phyloP scores from a whole-genome alignment of 2,329 filamentous ascomycete genomes.

The Chrysoporthe deuterocubensis region DNA sequence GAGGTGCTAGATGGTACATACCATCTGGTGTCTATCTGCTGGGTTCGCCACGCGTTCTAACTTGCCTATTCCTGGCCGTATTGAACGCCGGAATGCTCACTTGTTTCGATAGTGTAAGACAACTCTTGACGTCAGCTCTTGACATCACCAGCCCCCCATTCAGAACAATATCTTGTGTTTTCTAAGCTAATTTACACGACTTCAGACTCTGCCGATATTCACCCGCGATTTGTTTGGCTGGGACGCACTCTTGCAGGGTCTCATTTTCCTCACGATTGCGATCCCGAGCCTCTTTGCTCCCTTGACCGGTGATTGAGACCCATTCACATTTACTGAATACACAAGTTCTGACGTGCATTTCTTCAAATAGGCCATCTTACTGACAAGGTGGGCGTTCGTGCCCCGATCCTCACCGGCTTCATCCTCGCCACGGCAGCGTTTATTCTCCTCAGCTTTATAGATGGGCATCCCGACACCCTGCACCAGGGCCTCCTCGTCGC shows the following conservation, averaged over 20 bases:
- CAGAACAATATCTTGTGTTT: too few relatives aligned
- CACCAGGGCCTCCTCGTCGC: not conserved
- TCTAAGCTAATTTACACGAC: not conserved
- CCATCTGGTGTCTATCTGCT: conserved; percentile 8
- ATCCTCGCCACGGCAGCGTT: conserved; percentile 10
- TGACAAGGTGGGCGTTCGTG: conserved; percentile 10
- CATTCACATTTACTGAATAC: too few relatives aligned
- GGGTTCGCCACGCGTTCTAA: conserved; percentile 4
- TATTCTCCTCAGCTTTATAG: conserved; percentile 10
- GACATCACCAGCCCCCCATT: too few relatives aligned
- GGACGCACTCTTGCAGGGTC: conserved; percentile 9
- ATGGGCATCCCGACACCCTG: not conserved
- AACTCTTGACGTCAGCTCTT: too few relatives aligned
- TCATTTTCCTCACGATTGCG: conserved; percentile 14
- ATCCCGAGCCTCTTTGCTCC: conserved; percentile 5
- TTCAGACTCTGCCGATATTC: not conserved
- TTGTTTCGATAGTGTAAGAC: conserved; percentile 10
- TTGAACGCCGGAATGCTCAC: conserved; percentile 12
- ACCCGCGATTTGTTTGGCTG: conserved; percentile 9
- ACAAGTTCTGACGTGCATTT: too few relatives aligned
- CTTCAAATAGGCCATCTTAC: conserved; percentile 1
- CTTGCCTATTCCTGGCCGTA: conserved; percentile 7
- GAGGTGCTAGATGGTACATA: not conserved
- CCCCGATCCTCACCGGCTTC: conserved; percentile 7
- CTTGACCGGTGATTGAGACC: not conserved